These are phyloP conservation scores for Phascolomyces articulosus DNA, from an alignment of 371 early-diverging fungal genomes.

Conservation along the genomic window DNA sequence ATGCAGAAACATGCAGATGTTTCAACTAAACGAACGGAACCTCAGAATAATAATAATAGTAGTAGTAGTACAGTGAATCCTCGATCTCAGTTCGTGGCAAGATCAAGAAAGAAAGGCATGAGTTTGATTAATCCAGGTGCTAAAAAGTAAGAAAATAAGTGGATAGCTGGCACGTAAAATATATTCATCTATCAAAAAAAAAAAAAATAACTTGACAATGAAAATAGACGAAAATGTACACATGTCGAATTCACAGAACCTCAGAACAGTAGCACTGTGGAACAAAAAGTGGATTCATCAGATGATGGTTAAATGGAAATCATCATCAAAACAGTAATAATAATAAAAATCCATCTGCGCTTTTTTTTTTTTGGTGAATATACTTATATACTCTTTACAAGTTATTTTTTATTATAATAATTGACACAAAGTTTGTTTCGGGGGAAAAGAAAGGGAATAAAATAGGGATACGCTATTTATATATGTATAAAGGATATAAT, in stretches of 20 bases:
- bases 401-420: too few species aligned
- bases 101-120: constrained; percentile 14
- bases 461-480: too few species aligned
- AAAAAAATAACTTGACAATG: background rate
- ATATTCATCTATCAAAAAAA: background rate
- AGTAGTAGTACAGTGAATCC: background rate
- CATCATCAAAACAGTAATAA: too few species aligned
- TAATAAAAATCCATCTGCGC: too few species aligned
- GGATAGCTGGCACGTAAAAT: too few species aligned
- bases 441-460: too few species aligned
- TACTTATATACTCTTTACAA: too few species aligned
- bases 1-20: background rate
- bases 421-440: too few species aligned
- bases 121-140: constrained; percentile 15
- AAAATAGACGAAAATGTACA: background rate
- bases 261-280: background rate
- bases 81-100: background rate
- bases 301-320: background rate
- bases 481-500: too few species aligned
- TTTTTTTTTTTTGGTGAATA: too few species aligned
- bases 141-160: constrained; percentile 6
- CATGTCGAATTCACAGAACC: background rate
- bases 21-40: too few species aligned
- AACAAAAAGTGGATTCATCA: background rate
- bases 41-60: too few species aligned